phyloP scores from a whole-genome alignment of 2,329 filamentous ascomycete species.

The Dryadomyces quercivorus region DNA sequence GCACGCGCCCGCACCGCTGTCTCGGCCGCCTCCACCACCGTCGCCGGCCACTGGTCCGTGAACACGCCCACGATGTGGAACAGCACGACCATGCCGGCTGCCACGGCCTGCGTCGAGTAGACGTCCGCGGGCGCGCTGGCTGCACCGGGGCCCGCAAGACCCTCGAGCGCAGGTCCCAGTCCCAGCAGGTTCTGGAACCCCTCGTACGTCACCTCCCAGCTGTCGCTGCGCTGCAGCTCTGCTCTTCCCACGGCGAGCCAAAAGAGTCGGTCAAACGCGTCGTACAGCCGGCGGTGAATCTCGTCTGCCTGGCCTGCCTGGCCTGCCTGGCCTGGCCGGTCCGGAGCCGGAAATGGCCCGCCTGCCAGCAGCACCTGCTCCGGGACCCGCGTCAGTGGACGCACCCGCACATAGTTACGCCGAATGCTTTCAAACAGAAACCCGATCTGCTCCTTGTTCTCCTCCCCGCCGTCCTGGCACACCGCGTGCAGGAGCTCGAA shows the following conservation, averaged over 20 bases:
- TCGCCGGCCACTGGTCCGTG: too few species aligned
- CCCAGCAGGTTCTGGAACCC: slow-evolving; percentile 6
- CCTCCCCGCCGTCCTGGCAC: background rate
- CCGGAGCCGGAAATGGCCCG: slow-evolving; percentile 14
- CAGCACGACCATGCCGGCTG: too few species aligned
- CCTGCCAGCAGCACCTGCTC: slow-evolving; percentile 13
- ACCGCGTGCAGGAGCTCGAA: background rate
- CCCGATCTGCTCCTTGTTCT: too few species aligned
- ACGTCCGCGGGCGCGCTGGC: too few species aligned
- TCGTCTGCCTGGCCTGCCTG: background rate
- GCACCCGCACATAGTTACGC: slow-evolving; percentile 11
- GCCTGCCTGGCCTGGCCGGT: background rate
- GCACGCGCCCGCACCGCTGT: background rate
- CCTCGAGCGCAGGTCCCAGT: too few species aligned
- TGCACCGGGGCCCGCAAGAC: too few species aligned
- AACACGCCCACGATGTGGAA: too few species aligned
- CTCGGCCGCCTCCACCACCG: background rate
- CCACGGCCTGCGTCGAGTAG: too few species aligned
- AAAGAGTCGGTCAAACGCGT: slow-evolving; percentile 14
- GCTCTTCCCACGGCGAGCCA: slow-evolving; percentile 18
- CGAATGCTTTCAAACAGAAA: too few species aligned
- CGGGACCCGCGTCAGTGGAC: slow-evolving; percentile 15
- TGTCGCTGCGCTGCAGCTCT: slow-evolving; percentile 10
- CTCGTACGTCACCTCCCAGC: slow-evolving; percentile 17
- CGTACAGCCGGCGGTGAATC: slow-evolving; percentile 2